Evolutionary conservation across 2,329 filamentous ascomycete genomes (phyloP).

Genomic region (Macroventuria anomochaeta): DNA sequence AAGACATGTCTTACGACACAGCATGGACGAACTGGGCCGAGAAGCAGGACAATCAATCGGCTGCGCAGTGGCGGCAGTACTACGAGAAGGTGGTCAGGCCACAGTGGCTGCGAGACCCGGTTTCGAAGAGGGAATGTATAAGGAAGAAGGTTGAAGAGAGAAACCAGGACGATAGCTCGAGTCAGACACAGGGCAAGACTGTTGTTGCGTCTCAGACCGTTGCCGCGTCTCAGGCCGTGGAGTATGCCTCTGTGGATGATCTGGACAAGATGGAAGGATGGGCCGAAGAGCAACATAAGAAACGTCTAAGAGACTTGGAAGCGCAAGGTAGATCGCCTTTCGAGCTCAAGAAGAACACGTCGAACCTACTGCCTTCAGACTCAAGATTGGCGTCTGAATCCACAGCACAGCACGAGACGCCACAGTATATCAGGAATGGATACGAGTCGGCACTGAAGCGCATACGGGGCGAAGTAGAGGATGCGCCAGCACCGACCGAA

Average conservation of each 20-base stretch:
- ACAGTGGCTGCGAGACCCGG: slow-evolving; percentile 38
- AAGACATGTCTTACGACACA: slow-evolving; percentile 15
- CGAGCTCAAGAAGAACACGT: neutral
- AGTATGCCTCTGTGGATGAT: no score
- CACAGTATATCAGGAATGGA: slow-evolving; percentile 29
- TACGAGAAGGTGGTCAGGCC: slow-evolving; percentile 44
- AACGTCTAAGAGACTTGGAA: no score
- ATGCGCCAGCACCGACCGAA: slow-evolving; percentile 3
- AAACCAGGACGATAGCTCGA: neutral
- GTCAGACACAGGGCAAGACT: slow-evolving; percentile 13
- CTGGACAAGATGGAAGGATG: no score
- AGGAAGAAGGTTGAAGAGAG: slow-evolving; percentile 26
- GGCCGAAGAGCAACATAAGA: no score
- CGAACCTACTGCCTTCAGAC: slow-evolving; percentile 8
- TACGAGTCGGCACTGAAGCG: slow-evolving; percentile 32
- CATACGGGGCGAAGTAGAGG: slow-evolving; percentile 15
- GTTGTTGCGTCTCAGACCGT: slow-evolving; percentile 1
- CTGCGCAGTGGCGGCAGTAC: slow-evolving; percentile 44
- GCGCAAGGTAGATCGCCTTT: no score
- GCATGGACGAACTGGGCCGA: slow-evolving; percentile 38
- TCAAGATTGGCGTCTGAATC: slow-evolving; percentile 27
- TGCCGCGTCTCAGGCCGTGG: neutral
- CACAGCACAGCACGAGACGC: slow-evolving; percentile 34
- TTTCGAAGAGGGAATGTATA: slow-evolving; percentile 32
- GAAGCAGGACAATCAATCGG: slow-evolving; percentile 26